Evolutionary conservation across 495 filamentous ascomycete genomes (phyloP).

Genomic region (Oidiodendron maius): DNA sequence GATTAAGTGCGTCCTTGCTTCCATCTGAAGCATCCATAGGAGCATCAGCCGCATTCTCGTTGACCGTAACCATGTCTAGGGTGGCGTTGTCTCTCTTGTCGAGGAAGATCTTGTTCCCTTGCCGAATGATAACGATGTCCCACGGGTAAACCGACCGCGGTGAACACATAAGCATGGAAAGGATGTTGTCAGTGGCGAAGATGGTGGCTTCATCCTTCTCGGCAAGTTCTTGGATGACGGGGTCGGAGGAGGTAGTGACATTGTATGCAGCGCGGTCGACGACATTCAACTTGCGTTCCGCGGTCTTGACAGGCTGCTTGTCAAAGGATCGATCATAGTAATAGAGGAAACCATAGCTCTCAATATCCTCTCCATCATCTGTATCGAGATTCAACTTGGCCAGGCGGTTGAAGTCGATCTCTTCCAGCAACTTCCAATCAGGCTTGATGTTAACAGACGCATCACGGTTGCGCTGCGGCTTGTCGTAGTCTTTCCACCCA

Average conservation of each 20-base stretch:
- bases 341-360: constrained; percentile 92
- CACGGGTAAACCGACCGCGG: constrained; percentile 93
- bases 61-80: constrained; percentile 96
- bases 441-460: constrained; percentile 89
- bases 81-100: constrained; percentile 93
- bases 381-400: constrained; percentile 92
- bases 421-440: constrained; percentile 92
- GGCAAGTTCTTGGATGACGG: constrained; percentile 92
- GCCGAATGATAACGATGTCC: constrained; percentile 88
- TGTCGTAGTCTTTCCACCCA: constrained; percentile 98
- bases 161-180: constrained; percentile 99
- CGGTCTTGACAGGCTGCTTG: constrained; percentile 80
- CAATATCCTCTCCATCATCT: constrained; percentile 90
- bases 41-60: constrained; percentile 97
- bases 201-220: constrained; percentile 96
- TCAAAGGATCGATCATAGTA: constrained; percentile 96
- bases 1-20: constrained; percentile 93
- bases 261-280: constrained; percentile 96
- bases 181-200: constrained; percentile 92
- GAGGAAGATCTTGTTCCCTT: constrained; percentile 94
- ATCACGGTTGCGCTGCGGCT: constrained; percentile 93
- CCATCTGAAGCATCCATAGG: constrained; percentile 85
- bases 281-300: constrained; percentile 77
- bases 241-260: constrained; percentile 91
- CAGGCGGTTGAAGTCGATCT: constrained; percentile 95